Percentiles rank a stretch among this genome's conserved stretches.
These are phyloP conservation scores for Amanita brunnescens DNA, from an alignment of 768 basidiomycete genomes.

Conservation along the genomic window DNA sequence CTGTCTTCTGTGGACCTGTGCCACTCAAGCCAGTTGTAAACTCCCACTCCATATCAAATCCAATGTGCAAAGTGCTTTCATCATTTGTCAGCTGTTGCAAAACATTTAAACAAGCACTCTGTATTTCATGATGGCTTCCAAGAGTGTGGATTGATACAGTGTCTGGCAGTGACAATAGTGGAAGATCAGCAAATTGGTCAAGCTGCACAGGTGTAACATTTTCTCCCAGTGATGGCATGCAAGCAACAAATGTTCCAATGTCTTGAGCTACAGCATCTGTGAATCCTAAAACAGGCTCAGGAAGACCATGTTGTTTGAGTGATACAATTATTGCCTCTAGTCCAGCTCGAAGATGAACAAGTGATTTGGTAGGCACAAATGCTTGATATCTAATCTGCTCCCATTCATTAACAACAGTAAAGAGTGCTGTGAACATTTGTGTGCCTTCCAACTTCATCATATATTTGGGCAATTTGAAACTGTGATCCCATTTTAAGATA, in stretches of 20 bases:
- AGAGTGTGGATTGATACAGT: constrained; percentile 5
- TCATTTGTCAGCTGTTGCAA: not conserved
- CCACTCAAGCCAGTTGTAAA: constrained; percentile 6
- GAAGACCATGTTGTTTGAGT: constrained; percentile 7
- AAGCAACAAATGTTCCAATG: constrained; percentile 9
- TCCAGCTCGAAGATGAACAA: constrained; percentile 7
- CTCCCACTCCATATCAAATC: constrained; percentile 14
- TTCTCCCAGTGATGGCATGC: constrained; percentile 11
- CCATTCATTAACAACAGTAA: constrained; percentile 12
- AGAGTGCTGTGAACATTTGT: constrained; percentile 7
- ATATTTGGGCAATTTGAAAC: constrained; percentile 10
- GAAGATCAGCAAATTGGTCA: constrained; percentile 9
- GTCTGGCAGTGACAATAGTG: constrained; percentile 5
- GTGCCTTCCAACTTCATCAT: constrained; percentile 10
- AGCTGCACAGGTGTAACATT: constrained; percentile 6
- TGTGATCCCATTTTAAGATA: constrained; percentile 12
- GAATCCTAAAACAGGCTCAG: constrained; percentile 5
- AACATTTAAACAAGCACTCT: constrained; percentile 7
- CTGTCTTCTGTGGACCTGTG: constrained; percentile 10
- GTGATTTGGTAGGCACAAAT: constrained; percentile 11
- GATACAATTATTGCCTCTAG: constrained; percentile 9
- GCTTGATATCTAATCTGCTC: constrained; percentile 10
- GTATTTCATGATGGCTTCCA: constrained; percentile 8
- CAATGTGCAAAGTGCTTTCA: constrained; percentile 9
- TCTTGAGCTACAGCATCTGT: constrained; percentile 11